Percentiles rank a stretch among this genome's conserved stretches.
Evolutionary conservation across 352 stramenopile genomes (phyloP).

Genomic region (Pythium coloratum): DNA sequence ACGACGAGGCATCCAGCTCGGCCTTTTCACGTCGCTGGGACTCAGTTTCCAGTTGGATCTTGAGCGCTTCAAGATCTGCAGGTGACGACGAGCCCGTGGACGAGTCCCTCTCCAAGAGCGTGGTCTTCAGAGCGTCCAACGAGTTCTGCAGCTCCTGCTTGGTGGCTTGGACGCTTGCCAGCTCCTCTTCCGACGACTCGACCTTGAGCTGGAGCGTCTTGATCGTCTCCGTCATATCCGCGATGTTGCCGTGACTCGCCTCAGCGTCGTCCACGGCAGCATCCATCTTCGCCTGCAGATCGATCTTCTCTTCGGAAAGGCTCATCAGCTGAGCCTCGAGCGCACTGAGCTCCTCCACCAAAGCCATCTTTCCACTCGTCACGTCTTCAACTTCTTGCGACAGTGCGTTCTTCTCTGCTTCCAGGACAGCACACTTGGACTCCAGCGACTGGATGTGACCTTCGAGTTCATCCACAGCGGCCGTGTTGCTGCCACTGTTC

Average conservation of each 20-base stretch:
- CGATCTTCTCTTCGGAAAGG: slow-evolving; percentile 21
- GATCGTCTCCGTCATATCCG: slow-evolving; percentile 1
- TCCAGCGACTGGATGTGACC: slow-evolving; percentile 10
- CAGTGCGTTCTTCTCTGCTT: not conserved
- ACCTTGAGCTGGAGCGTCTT: not conserved
- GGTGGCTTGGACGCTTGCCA: not conserved
- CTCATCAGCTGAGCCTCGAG: slow-evolving; percentile 31
- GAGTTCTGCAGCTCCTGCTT: slow-evolving; percentile 7
- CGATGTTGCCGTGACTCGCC: not conserved
- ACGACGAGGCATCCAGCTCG: slow-evolving; percentile 66
- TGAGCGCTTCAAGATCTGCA: slow-evolving; percentile 28
- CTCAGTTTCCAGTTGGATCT: slow-evolving; percentile 44
- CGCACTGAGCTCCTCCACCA: slow-evolving; percentile 31
- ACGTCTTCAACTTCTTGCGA: slow-evolving; percentile 1
- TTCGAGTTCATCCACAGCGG: not conserved
- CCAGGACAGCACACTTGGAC: slow-evolving; percentile 7
- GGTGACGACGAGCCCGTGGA: not conserved
- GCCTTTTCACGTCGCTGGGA: slow-evolving; percentile 38
- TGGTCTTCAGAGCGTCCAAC: not conserved
- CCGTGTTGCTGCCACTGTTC: not conserved
- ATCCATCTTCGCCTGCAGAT: slow-evolving; percentile 19
- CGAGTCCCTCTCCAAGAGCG: not conserved
- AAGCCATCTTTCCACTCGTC: slow-evolving; percentile 4
- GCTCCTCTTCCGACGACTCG: not conserved
- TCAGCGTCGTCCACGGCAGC: not conserved